These are phyloP conservation scores for Phytophthora ohioensis DNA, from an alignment of 352 stramenopile genomes.

Conservation along the genomic window DNA sequence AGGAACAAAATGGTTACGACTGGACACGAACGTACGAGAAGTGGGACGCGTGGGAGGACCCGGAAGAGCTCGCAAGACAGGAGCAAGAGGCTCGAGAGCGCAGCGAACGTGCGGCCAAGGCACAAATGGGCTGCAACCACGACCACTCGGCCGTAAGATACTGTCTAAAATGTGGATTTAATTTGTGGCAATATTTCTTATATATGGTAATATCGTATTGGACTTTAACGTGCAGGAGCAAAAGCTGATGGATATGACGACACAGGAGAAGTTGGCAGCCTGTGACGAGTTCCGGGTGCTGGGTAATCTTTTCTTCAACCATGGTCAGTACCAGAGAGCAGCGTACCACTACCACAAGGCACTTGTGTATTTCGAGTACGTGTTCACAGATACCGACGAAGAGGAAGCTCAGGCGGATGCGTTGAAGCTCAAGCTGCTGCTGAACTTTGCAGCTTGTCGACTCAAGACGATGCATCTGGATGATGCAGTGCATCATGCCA, in stretches of 20 bases:
- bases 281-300: slow-evolving; percentile 78
- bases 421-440: slow-evolving; percentile 66
- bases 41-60: slow-evolving; percentile 84
- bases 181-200: slow-evolving; percentile 13
- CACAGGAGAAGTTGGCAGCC: slow-evolving; percentile 57
- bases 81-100: slow-evolving; percentile 74
- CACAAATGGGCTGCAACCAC: slow-evolving; percentile 78
- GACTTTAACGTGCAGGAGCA: slow-evolving; percentile 51
- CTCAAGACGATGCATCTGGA: slow-evolving; percentile 81
- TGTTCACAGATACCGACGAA: slow-evolving; percentile 74
- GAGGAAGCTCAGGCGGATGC: slow-evolving; percentile 60
- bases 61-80: slow-evolving; percentile 74
- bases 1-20: slow-evolving; percentile 53
- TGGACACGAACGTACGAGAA: slow-evolving; percentile 84
- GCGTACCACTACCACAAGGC: slow-evolving; percentile 86
- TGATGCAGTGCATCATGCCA: slow-evolving; percentile 70
- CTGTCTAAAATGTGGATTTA: background rate
- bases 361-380: slow-evolving; percentile 89
- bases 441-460: slow-evolving; percentile 81
- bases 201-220: slow-evolving; percentile 11
- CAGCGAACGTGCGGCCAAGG: slow-evolving; percentile 56
- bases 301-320: slow-evolving; percentile 79
- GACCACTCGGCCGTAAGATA: slow-evolving; percentile 77
- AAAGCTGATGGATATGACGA: slow-evolving; percentile 90
- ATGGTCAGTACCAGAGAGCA: slow-evolving; percentile 84